These are phyloP conservation scores for Anthostomella pinea DNA, from an alignment of 2,329 filamentous ascomycete species.

Conservation along the genomic window DNA sequence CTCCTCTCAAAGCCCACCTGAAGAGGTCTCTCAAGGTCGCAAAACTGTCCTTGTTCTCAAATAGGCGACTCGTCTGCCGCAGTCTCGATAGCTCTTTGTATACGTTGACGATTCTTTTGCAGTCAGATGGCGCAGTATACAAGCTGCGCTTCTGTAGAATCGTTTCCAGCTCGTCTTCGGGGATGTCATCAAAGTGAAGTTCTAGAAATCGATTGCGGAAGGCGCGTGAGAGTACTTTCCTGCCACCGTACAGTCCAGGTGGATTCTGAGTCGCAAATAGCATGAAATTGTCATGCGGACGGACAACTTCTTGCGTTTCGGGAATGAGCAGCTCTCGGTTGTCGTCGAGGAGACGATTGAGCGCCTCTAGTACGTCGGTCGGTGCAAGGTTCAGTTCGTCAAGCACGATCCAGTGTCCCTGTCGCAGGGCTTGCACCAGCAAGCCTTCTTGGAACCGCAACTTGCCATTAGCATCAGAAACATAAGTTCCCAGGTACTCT, in stretches of 20 bases:
- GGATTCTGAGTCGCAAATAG: conserved; percentile 98
- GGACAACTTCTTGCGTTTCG: conserved; percentile 91
- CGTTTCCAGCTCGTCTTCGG: conserved; percentile 85
- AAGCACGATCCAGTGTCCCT: conserved; percentile 96
- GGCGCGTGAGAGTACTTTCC: conserved; percentile 88
- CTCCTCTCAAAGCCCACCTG: conserved; percentile 84
- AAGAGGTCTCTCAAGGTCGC: conserved; percentile 95
- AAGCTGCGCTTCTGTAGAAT: conserved; percentile 87
- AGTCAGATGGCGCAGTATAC: conserved; percentile 85
- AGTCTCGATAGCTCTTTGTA: conserved; percentile 90
- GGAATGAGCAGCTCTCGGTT: conserved; percentile 94
- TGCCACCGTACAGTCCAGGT: conserved; percentile 88
- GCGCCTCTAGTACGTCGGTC: conserved; percentile 91
- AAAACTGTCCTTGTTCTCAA: conserved; percentile 97
- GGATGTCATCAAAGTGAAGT: conserved; percentile 96
- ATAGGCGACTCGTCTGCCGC: conserved; percentile 84
- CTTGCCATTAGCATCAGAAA: conserved; percentile 80
- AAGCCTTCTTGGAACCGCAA: conserved; percentile 91
- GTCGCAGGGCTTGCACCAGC: conserved; percentile 84
- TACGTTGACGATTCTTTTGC: conserved; percentile 83
- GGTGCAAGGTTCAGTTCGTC: conserved; percentile 97
- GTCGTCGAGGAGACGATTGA: conserved; percentile 93
- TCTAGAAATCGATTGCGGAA: conserved; percentile 97
- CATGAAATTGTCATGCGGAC: conserved; percentile 93
- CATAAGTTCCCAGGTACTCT: conserved; percentile 93